Evolutionary conservation across 164 flowering plant genomes (phyloP).

Genomic region (Pachysandra terminalis): DNA sequence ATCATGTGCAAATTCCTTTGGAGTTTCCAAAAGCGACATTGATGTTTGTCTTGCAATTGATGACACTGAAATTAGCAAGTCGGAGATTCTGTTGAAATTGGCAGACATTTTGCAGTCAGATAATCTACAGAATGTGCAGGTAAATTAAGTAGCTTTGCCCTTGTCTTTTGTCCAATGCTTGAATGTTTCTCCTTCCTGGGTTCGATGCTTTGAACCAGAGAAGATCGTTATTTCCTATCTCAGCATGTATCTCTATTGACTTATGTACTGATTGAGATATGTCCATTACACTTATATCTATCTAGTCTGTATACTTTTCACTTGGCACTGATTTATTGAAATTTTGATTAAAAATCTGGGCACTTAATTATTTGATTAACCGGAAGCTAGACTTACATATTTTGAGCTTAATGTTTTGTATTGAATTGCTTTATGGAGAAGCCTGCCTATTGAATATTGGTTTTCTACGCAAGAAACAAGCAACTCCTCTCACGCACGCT

Average conservation of each 20-base stretch:
- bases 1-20: slow-evolving; percentile 97
- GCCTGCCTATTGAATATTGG: neutral
- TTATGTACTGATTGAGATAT: neutral
- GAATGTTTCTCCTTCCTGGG: neutral
- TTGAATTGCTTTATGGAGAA: neutral
- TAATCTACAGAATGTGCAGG: slow-evolving; percentile 94
- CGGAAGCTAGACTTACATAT: too few species aligned
- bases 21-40: slow-evolving; percentile 87
- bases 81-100: slow-evolving; percentile 73
- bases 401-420: too few species aligned
- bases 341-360: too few species aligned
- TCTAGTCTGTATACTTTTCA: neutral
- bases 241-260: neutral
- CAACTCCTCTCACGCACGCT: too few species aligned
- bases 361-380: too few species aligned
- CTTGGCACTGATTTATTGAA: too few species aligned
- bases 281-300: too few species aligned
- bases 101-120: slow-evolving; percentile 80
- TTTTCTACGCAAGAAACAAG: neutral
- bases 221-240: too few species aligned
- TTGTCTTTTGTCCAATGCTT: neutral
- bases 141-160: slow-evolving; percentile 19
- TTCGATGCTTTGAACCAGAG: neutral
- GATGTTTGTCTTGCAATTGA: slow-evolving; percentile 88
- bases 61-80: slow-evolving; percentile 48